A percentile compares a stretch with the other conserved stretches of the same genome.
Evolutionary conservation across 2,329 filamentous ascomycete species (phyloP).

Genomic region (Thelonectria blattea): DNA sequence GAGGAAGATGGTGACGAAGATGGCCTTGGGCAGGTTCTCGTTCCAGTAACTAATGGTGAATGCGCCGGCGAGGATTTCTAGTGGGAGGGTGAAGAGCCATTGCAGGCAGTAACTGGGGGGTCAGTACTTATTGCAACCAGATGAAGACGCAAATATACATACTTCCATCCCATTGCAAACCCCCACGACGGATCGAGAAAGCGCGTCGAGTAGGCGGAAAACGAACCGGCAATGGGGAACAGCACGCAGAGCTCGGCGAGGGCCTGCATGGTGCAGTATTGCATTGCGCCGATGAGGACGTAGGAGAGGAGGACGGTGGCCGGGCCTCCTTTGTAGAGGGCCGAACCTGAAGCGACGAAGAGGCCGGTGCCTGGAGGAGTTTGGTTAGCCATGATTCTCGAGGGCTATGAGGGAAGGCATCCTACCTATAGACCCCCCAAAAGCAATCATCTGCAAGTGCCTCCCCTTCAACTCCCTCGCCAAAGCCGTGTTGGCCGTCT

Average conservation of each 20-base stretch:
- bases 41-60: conserved; percentile 87
- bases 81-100: conserved; percentile 82
- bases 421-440: conserved; percentile 85
- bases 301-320: conserved; percentile 80
- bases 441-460: conserved; percentile 97
- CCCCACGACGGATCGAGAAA: conserved; percentile 95
- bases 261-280: conserved; percentile 91
- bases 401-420: conserved; percentile 39
- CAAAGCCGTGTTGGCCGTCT: conserved; percentile 78
- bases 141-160: conserved; percentile 43
- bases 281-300: conserved; percentile 78
- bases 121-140: background rate
- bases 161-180: conserved; percentile 96
- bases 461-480: conserved; percentile 79
- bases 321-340: conserved; percentile 77
- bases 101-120: conserved; percentile 75
- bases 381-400: background rate
- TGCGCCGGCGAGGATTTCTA: conserved; percentile 86
- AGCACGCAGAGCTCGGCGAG: conserved; percentile 89
- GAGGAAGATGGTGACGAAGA: conserved; percentile 85
- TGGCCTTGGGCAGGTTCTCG: conserved; percentile 65
- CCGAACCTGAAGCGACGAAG: conserved; percentile 81
- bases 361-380: conserved; percentile 71
- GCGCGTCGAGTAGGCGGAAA: conserved; percentile 90
- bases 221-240: conserved; percentile 90